Percentiles rank a stretch among this genome's conserved stretches.
Conservation (phyloP, 441 rosid species). For the Gossypium armourianum region DNA sequence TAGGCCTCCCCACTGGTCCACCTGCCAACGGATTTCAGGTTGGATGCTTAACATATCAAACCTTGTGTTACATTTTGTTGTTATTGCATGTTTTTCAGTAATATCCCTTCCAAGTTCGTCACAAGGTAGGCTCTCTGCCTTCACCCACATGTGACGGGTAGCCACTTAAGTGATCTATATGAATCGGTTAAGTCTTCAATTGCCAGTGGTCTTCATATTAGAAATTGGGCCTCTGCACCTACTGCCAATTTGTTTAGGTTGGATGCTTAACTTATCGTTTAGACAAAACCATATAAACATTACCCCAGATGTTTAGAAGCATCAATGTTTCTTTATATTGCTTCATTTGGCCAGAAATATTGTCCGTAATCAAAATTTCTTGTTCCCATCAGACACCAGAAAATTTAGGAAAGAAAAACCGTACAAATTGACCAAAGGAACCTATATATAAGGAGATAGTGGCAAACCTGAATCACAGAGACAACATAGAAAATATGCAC, state of each 20-base stretch:
- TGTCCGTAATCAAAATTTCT: not conserved
- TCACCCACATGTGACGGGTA: too few relatives aligned
- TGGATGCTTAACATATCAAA: not conserved
- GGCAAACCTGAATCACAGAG: conserved; percentile 67
- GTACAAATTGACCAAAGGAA: not conserved
- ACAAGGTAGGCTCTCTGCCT: too few relatives aligned
- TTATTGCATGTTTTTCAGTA: too few relatives aligned
- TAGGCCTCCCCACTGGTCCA: not conserved
- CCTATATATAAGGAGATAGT: conserved; percentile 11
- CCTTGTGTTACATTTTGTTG: too few relatives aligned
- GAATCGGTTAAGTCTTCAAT: too few relatives aligned
- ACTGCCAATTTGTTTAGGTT: too few relatives aligned
- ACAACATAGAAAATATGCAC: conserved; percentile 78
- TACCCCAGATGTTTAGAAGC: not conserved
- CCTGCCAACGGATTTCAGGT: not conserved
- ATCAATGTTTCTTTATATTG: not conserved
- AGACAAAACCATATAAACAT: not conserved
- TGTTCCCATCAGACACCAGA: not conserved
- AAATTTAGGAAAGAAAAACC: not conserved
- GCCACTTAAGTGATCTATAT: too few relatives aligned
- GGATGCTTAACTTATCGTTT: not conserved
- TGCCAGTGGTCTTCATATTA: too few relatives aligned
- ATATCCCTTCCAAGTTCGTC: too few relatives aligned
- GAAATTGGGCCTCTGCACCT: too few relatives aligned
- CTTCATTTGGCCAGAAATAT: conserved; percentile 10